Base-by-base conservation (phyloP, 345 rosid species). In the Euphorbia tirucalli region DNA sequence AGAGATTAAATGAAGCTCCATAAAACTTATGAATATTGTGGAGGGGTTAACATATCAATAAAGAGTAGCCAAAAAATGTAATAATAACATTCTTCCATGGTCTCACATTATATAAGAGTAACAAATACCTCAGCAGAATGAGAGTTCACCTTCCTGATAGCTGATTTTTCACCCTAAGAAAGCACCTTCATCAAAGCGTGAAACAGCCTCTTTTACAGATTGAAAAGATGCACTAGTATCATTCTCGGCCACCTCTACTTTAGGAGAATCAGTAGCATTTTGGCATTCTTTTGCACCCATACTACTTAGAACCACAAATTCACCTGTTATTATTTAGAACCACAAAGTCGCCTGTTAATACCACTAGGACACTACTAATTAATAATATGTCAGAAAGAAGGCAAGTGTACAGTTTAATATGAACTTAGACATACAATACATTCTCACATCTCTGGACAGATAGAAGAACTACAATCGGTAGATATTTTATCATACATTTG, bases 161-260 rank as follows among this genome's bases (percentile, higher is more conserved):
- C 73, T 28, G 92, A 85, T 71, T 85, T 92, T 74, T 89, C 96
- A n/a, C 73, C 96, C 90, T 0, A 93, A 92, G 72, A 86, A 83
- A 77, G 96, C 90, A 74, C 96, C 93, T 84, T 92, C 98, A 31
- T 96, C 97, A 24, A 94, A 94, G 19, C 90, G 89, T 13, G 78
- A 80, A 61, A 94, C 97, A 0, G 96, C 98, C 87, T 94, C 96
- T 83, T 92, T 94, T 69, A 94, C 98, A 4, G 97, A 94, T 68
- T 90, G 96, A 86, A 94, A 94, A 63, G 98, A 97, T 70, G 97
- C 90, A 16, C 96, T 94, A 39, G 97, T 92, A 80, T 94, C 98
- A 65, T 92, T 84, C 89, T 94, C 98, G 9, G 97, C 98, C 81
- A 94, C 95, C 87, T 88, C 96, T 71, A 74, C 93, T 70, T 79